Base-by-base conservation (phyloP, 1,139 yeast species). In the Debaryomyces sp. region DNA sequence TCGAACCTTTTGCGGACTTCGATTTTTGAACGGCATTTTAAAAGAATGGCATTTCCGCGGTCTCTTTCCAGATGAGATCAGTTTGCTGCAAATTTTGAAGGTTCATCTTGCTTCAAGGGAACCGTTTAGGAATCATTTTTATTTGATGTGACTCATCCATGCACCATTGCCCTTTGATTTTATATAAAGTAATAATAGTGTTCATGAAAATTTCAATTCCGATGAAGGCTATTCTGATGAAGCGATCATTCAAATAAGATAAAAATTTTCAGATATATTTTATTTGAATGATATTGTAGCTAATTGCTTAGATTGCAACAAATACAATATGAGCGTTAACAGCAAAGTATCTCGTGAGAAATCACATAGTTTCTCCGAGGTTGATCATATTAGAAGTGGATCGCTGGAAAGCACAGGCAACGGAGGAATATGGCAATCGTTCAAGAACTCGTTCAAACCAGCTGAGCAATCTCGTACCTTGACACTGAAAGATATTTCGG, bases 361-460 rank as follows among this genome's bases (percentile, higher is more conserved):
- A 22, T 15, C 43, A 4, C 27, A 40, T 13, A 46, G 50, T 38
- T 48, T 42, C 26, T 33, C 52, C 6, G 52, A 45, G 33, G 45
- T 51, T 38, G 51, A 46, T 18, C 40, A 55, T 42, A 46, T 50
- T 27, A 37, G 46, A 43, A 46, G 50, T 36, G 44, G 36, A 2
- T 50, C 52, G 9, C 22, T 46, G 7, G 37, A 46, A 12, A 23
- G 41, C 3, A 26, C 41, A 21, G 44, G 39, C 4, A 35, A 44
- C 6, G 34, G 43, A 6, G 61, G 63, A 8, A 17, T 56, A 15
- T 67, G 70, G 70, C 42, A 49, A 2, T 59, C 68, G 0, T 61
- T 70, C 54, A 63, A 57, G 46, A 71, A 71, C 50, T 70, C 76
- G 1, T 71, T 70, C 61, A 70, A 67, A 47, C 73, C 71, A 5